phyloP scores from a whole-genome alignment of 2,329 filamentous ascomycete species.

The Juglanconis oblonga region DNA sequence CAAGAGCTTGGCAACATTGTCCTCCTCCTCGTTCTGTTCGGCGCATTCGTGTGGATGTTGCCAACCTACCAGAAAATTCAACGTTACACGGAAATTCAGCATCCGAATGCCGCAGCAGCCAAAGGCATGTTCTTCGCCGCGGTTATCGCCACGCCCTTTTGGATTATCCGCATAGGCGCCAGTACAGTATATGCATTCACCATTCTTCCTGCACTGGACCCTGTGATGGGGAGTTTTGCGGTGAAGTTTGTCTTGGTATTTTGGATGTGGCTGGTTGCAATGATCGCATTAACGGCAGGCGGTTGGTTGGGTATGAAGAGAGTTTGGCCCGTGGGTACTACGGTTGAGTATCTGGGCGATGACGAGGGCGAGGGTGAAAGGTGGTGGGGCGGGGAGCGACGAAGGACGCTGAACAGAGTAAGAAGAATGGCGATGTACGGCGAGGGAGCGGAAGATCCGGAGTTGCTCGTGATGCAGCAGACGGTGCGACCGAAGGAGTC shows the following conservation, averaged over 20 bases:
- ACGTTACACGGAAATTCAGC: not conserved
- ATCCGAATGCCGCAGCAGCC: not conserved
- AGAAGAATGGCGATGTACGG: not conserved
- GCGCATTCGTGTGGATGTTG: not conserved
- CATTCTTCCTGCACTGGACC: not conserved
- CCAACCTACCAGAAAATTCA: not conserved
- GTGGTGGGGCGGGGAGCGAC: not conserved
- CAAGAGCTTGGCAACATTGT: not conserved
- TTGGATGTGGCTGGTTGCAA: not conserved
- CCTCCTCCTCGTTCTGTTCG: not conserved
- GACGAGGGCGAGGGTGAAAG: not conserved
- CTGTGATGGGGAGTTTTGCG: not conserved
- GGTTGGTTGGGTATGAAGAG: not conserved
- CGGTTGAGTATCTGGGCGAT: not conserved
- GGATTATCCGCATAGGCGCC: not conserved
- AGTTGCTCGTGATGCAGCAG: not conserved
- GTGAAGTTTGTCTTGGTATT: not conserved
- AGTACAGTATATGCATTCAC: not conserved
- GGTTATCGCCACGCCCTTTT: not conserved
- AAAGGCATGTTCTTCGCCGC: not conserved
- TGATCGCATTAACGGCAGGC: not conserved
- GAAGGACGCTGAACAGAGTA: not conserved
- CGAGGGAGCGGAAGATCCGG: not conserved
- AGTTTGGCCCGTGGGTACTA: not conserved
- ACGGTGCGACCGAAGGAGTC: not conserved